Evolutionary conservation across 257 asterid genomes (phyloP).

Genomic region (Gynochthodes officinalis): DNA sequence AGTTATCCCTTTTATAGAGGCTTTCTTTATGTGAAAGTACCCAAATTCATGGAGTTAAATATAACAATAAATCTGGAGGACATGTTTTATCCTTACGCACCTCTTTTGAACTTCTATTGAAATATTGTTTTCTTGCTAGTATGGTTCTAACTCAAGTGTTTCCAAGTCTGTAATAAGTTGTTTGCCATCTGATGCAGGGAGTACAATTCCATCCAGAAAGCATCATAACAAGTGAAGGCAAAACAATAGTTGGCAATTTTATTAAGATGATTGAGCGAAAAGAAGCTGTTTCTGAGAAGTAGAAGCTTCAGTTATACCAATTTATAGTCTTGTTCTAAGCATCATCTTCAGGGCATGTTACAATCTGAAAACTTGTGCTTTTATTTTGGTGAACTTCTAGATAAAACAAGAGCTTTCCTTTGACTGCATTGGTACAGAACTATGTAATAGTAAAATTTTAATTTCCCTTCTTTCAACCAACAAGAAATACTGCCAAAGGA

Average conservation of each 20-base stretch:
- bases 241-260: constrained; percentile 61
- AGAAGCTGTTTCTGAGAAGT: constrained; percentile 48
- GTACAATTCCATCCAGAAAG: constrained; percentile 96
- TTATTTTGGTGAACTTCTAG: too few species aligned
- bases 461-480: too few species aligned
- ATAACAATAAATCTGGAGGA: neutral
- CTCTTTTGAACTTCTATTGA: neutral
- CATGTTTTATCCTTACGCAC: neutral
- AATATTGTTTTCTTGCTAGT: neutral
- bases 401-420: too few species aligned
- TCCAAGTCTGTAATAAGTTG: neutral
- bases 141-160: neutral
- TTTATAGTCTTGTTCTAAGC: neutral
- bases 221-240: constrained; percentile 76
- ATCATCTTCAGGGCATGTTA: neutral
- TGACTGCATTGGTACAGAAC: too few species aligned
- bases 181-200: constrained; percentile 47
- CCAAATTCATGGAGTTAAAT: neutral
- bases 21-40: neutral
- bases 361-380: too few species aligned
- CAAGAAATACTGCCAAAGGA: too few species aligned
- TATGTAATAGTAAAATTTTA: too few species aligned
- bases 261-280: constrained; percentile 61
- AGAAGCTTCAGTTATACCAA: constrained; percentile 5
- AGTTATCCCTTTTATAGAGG: neutral